Base-by-base conservation (phyloP, 192 early-diverging fungal species). In the Entomortierella chlamydospora region DNA sequence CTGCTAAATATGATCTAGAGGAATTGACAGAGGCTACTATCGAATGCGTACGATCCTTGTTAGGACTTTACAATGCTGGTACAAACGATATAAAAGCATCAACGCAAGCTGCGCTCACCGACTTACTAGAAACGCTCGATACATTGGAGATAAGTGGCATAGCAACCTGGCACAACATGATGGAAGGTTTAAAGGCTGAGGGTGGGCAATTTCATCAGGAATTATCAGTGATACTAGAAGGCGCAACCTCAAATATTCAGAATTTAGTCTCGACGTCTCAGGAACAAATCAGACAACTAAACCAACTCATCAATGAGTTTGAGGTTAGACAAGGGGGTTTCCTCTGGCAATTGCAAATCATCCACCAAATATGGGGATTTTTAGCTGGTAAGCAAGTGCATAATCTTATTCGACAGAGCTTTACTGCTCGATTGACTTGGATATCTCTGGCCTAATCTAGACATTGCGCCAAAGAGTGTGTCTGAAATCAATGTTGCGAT, bases 221-320 rank as follows among this genome's bases (percentile, higher is more conserved):
- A 2, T 18, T 71, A 0, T n/a, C 69, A 2, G 2, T 31, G 12
- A 52, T 42, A 15, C 0, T 71, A 25, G 50, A 37, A 1, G 60
- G 23, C 20, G 31, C 64, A 10, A 45, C 23, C 8, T 42, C 47
- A 30, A 52, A 66, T 56, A 56, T 66, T 15, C 39, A 28, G 20
- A 55, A 18, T 18, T 39, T 66, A 37, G 52, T 52, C 17, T 4
- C 64, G 11, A 23, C 61, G n/a, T 65, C 71, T 3, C 55, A 59
- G 26, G 57, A 64, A 23, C 26, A 60, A 23, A n/a, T 73, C 6
- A 57, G 64, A 2, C 29, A 64, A 20, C 63, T 73, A 18, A 73
- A 65, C 11, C 6, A 18, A 2, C 45, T 54, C n/a, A 29, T 73
- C 7, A n/a, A 41, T 15, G 62, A 45, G 37, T 64, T 73, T 17